phyloP scores from a whole-genome alignment of 2,329 filamentous ascomycete genomes.

The Phyllosticta citrichinensis region DNA sequence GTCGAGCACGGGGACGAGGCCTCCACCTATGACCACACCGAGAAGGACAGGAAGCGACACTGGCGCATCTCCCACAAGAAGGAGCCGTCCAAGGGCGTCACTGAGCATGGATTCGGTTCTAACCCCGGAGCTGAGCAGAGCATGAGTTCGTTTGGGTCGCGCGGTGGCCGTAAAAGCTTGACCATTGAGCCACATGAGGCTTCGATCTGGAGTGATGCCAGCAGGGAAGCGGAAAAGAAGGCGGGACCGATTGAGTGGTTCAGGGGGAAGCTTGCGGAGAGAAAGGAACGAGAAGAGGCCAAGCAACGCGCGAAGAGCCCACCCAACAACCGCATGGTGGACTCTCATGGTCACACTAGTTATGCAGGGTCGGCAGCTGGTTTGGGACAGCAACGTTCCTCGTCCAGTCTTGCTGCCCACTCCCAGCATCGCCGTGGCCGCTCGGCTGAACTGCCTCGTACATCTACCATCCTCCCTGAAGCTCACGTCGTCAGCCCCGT shows the following conservation, averaged over 20 bases:
- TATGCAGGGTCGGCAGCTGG: neutral
- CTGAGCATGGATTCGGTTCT: conserved; percentile 27
- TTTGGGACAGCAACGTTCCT: conserved; percentile 6
- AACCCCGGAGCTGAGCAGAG: conserved; percentile 28
- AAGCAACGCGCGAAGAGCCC: conserved; percentile 45
- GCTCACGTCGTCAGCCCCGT: neutral
- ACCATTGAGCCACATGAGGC: conserved; percentile 2
- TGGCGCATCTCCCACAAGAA: conserved; percentile 52
- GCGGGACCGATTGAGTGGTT: conserved; percentile 52
- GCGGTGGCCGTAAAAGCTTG: conserved; percentile 6
- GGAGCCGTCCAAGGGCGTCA: conserved; percentile 22
- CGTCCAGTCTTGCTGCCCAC: conserved; percentile 1
- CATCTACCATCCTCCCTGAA: neutral
- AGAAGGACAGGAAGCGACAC: conserved; percentile 52
- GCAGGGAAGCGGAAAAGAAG: conserved; percentile 43
- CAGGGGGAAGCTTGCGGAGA: conserved; percentile 53
- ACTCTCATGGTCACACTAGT: neutral
- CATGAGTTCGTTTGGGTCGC: conserved; percentile 27
- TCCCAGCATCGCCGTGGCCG: conserved; percentile 8
- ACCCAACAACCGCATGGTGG: conserved; percentile 15
- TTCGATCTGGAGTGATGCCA: conserved; percentile 18
- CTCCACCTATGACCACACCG: conserved; percentile 18
- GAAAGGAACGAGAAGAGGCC: conserved; percentile 44
- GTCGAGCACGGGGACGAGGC: conserved; percentile 60
- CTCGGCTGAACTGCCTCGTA: conserved; percentile 1